Evolutionary conservation across 2,329 filamentous ascomycete genomes (phyloP).

Genomic region (Xylariaceae sp.): DNA sequence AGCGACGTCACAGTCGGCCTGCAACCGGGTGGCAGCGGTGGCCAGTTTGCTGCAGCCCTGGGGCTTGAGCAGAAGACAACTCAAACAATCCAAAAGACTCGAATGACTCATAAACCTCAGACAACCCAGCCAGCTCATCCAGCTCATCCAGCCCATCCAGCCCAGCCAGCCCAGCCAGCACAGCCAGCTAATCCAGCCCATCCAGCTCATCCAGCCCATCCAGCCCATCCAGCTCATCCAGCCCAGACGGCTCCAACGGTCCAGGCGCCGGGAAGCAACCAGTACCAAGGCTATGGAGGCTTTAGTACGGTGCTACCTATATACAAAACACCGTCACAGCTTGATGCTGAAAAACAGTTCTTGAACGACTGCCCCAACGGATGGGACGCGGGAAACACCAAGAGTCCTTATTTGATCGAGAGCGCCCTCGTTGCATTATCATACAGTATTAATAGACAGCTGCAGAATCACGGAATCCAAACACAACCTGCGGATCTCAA

Average conservation of each 20-base stretch:
- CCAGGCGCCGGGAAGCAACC: no score
- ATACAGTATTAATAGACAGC: constrained; percentile 18
- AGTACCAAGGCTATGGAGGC: not conserved
- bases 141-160: no score
- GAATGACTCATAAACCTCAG: no score
- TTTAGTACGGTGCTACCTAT: not conserved
- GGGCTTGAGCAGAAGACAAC: not conserved
- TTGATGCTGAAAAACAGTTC: not conserved
- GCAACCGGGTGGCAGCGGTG: constrained; percentile 21
- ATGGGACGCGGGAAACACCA: not conserved
- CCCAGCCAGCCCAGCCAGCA: no score
- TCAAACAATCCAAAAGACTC: no score
- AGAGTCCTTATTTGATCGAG: not conserved
- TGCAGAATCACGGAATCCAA: not conserved
- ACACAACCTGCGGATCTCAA: not conserved
- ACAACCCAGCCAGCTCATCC: no score
- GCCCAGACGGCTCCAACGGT: no score
- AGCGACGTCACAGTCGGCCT: constrained; percentile 8
- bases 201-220: no score
- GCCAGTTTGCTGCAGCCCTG: constrained; percentile 25
- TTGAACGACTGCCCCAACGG: not conserved
- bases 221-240: no score
- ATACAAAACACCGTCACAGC: not conserved
- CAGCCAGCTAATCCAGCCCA: no score
- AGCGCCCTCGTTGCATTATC: constrained; percentile 2